These are phyloP conservation scores for Calonectria henricotiae DNA, from an alignment of 2,329 filamentous ascomycete genomes.

Conservation along the genomic window DNA sequence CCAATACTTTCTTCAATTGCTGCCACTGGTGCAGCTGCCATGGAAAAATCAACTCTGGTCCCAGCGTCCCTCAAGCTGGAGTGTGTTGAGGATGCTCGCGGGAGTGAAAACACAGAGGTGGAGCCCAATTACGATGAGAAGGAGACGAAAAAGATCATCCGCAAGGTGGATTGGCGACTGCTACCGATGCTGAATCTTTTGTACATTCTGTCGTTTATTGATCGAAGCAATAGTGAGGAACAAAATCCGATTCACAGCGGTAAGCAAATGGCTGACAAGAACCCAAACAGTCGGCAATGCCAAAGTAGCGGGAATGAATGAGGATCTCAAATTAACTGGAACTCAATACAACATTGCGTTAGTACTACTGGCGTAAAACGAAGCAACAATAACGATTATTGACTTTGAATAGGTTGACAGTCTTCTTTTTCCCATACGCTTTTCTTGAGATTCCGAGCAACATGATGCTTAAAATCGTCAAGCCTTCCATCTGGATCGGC, in stretches of 20 bases:
- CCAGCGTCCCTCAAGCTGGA: slow-evolving; percentile 13
- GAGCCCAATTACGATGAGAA: slow-evolving; percentile 11
- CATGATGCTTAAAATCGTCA: slow-evolving; percentile 14
- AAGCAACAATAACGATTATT: background rate
- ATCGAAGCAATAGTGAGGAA: slow-evolving; percentile 18
- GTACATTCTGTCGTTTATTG: slow-evolving; percentile 9
- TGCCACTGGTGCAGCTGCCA: background rate
- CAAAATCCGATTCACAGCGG: accelerated
- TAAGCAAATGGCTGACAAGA: background rate
- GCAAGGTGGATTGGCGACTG: slow-evolving; percentile 18
- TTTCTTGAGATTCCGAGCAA: slow-evolving; percentile 22
- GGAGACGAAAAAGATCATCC: slow-evolving; percentile 7
- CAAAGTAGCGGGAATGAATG: slow-evolving; percentile 10
- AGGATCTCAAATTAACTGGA: background rate
- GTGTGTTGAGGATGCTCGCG: background rate
- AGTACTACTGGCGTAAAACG: background rate
- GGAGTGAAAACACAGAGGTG: background rate
- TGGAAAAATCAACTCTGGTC: slow-evolving; percentile 6
- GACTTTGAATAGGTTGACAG: background rate
- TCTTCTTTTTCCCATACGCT: slow-evolving; percentile 22
- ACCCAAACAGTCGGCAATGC: slow-evolving; percentile 10
- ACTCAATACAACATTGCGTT: slow-evolving; percentile 16
- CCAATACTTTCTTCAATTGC: background rate
- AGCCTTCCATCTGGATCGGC: slow-evolving; percentile 68
- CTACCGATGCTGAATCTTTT: slow-evolving; percentile 11